Evolutionary conservation across 495 filamentous ascomycete species (phyloP), one percentile per base, ranked within the genome.

Genomic region (Symbiotaphrina buchneri): DNA sequence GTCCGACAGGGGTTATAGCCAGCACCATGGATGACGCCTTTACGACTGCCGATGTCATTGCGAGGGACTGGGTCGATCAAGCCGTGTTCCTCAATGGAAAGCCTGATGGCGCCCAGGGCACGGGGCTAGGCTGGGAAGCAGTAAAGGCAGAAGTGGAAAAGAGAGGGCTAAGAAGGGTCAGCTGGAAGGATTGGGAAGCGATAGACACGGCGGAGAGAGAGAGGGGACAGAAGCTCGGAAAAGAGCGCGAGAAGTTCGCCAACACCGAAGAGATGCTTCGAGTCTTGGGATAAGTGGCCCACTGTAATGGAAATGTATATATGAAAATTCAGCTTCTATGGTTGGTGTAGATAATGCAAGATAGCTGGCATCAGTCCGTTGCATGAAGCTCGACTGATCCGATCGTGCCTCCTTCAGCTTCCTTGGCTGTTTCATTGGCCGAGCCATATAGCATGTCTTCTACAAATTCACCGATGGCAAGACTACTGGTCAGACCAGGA

Each of bases 11-110:
- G 4, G 85, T 94, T 3, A 95, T 97, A 47, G 85, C 87, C 6
- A 81, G 71, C 18, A 97, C 87, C 0, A 91, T 97, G 85, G 70
- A 73, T 31, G 90, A 95, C 49, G 90, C 84, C 0, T 94, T 94
- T 43, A 62, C 65, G 11, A 93, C 83, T 1, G 90, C 70, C 0
- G 82, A 92, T 47, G 68, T 71, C 2, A 72, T 97, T 29, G 62
- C 61, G 0, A 47, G 59, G 6, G 87, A 95, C 43, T 80, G 81
- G 68, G 40, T 50, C 6, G 36, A 30, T 1, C 38, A 36, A 7
- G 42, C 39, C 4, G 30, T 31, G 14, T 53, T 53, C 28, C 23
- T 46, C 18, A 40, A 47, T 19, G 25, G 31, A 0, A 6, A 27
- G 1, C 10, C 22, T 10, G 25, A 33, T 3, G 11, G 28, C 5